phyloP scores from a whole-genome alignment of 2,329 filamentous ascomycete species.

The Hymenoscyphus infarciens region DNA sequence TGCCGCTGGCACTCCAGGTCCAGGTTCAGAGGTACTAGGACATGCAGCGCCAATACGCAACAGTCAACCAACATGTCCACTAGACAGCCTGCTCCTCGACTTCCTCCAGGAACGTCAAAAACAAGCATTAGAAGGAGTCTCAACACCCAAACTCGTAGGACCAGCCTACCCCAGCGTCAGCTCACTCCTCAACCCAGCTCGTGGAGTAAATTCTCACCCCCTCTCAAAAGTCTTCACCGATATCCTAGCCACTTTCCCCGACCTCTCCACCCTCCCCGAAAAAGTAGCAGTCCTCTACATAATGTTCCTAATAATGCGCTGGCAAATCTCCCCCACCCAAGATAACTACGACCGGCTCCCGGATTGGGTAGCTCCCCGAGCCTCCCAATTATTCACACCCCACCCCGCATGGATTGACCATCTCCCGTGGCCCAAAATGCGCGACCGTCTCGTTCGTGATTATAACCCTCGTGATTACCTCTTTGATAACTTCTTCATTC shows the following conservation, averaged over 20 bases:
- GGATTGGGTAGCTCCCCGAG: conserved; percentile 64
- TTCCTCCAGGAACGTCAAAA: conserved; percentile 69
- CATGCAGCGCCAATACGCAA: conserved; percentile 49
- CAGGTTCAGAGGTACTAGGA: conserved; percentile 29
- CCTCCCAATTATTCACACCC: conserved; percentile 60
- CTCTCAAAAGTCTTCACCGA: conserved; percentile 83
- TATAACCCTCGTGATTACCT: conserved; percentile 50
- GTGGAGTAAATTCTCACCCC: conserved; percentile 63
- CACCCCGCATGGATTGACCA: conserved; percentile 85
- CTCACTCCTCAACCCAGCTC: conserved; percentile 69
- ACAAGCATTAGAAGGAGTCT: conserved; percentile 61
- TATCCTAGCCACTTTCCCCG: conserved; percentile 78
- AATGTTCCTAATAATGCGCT: conserved; percentile 85
- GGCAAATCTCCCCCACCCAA: conserved; percentile 74
- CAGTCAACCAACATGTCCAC: conserved; percentile 65
- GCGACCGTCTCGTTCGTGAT: conserved; percentile 58
- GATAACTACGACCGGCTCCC: conserved; percentile 79
- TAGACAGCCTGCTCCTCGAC: conserved; percentile 76
- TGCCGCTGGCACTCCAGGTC: conserved; percentile 20
- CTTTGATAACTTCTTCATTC: conserved; percentile 81
- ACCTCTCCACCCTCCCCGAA: conserved; percentile 74
- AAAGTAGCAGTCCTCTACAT: conserved; percentile 77
- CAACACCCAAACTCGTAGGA: conserved; percentile 64
- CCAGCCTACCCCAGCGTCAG: conserved; percentile 78
- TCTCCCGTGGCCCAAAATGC: conserved; percentile 74